These are phyloP conservation scores for Pseudognaphalium luteoalbum DNA, from an alignment of 129 eudicot species.

Conservation along the genomic window DNA sequence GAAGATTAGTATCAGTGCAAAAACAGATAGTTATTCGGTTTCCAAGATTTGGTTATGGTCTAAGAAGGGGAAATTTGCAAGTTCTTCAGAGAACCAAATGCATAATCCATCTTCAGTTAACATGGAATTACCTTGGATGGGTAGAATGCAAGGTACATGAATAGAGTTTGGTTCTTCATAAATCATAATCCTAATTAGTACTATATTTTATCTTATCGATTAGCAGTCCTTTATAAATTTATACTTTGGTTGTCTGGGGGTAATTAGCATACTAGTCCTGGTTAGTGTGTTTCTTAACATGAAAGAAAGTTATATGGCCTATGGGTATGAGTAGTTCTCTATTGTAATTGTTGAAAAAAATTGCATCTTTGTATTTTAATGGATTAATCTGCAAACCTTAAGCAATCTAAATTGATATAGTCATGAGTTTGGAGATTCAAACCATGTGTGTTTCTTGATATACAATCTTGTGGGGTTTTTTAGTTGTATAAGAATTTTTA, in stretches of 20 bases:
- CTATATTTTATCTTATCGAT: constrained; percentile 20
- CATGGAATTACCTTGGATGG: constrained; percentile 61
- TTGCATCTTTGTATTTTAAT: constrained; percentile 7
- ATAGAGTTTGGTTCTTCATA: constrained; percentile 21
- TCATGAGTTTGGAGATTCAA: constrained; percentile 6
- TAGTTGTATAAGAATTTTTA: neutral
- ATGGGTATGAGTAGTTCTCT: constrained; percentile 2
- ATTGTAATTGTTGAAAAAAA: neutral
- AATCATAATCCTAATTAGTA: constrained; percentile 14
- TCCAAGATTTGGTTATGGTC: constrained; percentile 75
- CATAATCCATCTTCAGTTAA: constrained; percentile 47
- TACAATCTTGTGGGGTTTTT: constrained; percentile 10
- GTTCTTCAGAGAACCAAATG: constrained; percentile 51
- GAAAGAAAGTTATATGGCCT: constrained; percentile 16
- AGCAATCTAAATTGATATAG: neutral
- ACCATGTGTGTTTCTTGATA: neutral
- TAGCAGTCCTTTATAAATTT: constrained; percentile 13
- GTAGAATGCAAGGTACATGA: constrained; percentile 52
- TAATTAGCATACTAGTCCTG: neutral
- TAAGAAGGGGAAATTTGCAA: constrained; percentile 42
- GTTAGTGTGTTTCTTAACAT: neutral
- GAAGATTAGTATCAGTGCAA: constrained; percentile 41
- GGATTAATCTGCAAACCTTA: constrained; percentile 9
- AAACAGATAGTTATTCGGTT: constrained; percentile 58
- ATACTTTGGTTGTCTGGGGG: neutral